phyloP scores from a whole-genome alignment of 2,329 filamentous ascomycete genomes.

The Calonectria naviculata region DNA sequence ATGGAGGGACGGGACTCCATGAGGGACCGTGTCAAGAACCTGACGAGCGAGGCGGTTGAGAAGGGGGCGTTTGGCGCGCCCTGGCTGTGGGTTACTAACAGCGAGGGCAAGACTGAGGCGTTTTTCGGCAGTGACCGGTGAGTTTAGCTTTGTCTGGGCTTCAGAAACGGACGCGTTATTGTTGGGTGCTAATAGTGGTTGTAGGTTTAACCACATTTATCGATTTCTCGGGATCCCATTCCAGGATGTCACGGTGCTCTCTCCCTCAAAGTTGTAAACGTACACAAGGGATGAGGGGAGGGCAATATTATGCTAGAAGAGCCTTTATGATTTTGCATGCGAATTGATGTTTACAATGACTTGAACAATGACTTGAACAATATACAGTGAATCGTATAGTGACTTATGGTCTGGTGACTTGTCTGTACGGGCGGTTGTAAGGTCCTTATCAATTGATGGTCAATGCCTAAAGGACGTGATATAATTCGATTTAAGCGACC shows the following conservation, averaged over 20 bases:
- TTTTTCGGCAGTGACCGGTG: constrained; percentile 83
- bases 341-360: too few species aligned
- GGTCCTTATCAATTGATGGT: too few species aligned
- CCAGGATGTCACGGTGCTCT: constrained; percentile 58
- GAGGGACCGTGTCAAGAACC: constrained; percentile 59
- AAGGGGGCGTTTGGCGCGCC: constrained; percentile 81
- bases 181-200: neutral
- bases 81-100: constrained; percentile 77
- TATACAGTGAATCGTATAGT: neutral
- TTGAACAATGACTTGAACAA: neutral
- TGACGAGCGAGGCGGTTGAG: constrained; percentile 71
- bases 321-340: neutral
- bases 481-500: too few species aligned
- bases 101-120: constrained; percentile 68
- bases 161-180: neutral
- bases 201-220: constrained; percentile 77
- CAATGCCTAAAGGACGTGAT: too few species aligned
- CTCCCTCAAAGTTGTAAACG: constrained; percentile 50
- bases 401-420: too few species aligned
- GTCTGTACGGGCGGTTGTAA: too few species aligned
- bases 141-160: constrained; percentile 7
- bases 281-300: neutral
- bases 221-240: constrained; percentile 71
- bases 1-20: constrained; percentile 62
- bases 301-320: neutral